Percentiles rank a stretch among this genome's conserved stretches.
phyloP scores from a whole-genome alignment of 192 early-diverging fungal genomes.

The Backusella morwellensis region DNA sequence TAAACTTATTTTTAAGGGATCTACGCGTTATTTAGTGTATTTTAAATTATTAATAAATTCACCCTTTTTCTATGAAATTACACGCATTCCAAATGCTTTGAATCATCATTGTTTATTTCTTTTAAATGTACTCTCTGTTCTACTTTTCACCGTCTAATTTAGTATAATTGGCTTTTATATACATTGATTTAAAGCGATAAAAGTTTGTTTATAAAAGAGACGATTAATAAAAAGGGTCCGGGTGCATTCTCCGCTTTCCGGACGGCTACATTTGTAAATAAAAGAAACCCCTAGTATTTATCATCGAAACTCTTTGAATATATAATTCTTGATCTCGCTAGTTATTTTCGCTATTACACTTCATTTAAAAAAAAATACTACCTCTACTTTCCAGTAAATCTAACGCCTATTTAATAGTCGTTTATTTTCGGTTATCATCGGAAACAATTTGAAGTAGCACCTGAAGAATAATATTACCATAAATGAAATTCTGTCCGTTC shows the following conservation, averaged over 20 bases:
- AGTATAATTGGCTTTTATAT: too few relatives aligned
- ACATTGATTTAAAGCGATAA: too few relatives aligned
- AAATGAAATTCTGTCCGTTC: background rate
- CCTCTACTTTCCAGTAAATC: background rate
- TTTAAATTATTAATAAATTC: too few relatives aligned
- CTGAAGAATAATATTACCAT: background rate
- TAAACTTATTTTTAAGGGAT: background rate
- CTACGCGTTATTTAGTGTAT: background rate
- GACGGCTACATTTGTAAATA: background rate
- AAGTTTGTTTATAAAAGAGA: background rate
- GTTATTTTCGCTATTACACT: too few relatives aligned
- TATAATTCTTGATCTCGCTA: background rate
- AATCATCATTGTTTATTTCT: background rate
- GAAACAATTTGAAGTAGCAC: background rate
- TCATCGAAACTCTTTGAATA: background rate
- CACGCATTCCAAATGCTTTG: background rate
- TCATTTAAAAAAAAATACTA: background rate
- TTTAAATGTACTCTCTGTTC: background rate
- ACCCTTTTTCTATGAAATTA: too few relatives aligned
- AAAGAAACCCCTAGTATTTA: background rate
- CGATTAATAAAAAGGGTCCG: background rate
- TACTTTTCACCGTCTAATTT: too few relatives aligned
- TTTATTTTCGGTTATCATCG: background rate
- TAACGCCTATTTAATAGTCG: background rate
- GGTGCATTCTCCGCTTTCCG: background rate